Conservation (phyloP, 1,139 yeast species). For the Wickerhamiella pararugosa region DNA sequence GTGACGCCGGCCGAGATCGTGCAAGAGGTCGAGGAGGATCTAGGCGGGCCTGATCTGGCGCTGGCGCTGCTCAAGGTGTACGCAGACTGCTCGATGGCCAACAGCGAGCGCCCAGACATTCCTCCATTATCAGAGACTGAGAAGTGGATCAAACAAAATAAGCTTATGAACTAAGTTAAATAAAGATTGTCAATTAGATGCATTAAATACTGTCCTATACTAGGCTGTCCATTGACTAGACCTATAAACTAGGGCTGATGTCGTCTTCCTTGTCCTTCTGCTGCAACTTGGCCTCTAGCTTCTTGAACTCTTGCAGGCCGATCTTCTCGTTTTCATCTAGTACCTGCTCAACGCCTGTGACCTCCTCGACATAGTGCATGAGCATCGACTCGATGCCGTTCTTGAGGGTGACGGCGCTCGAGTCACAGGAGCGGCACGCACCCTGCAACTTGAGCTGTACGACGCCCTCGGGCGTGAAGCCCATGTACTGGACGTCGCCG, state of each 20-base stretch:
- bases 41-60: background rate
- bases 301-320: slow-evolving; percentile 57
- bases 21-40: slow-evolving; percentile 1
- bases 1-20: slow-evolving; percentile 1
- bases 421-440: slow-evolving; percentile 68
- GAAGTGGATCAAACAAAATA: background rate
- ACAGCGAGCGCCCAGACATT: background rate
- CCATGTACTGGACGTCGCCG: slow-evolving; percentile 61
- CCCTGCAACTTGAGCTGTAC: slow-evolving; percentile 67
- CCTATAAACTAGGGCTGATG: slow-evolving; percentile 17
- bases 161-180: background rate
- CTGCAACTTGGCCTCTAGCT: slow-evolving; percentile 34
- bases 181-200: background rate
- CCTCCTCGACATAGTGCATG: slow-evolving; percentile 74
- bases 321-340: slow-evolving; percentile 43
- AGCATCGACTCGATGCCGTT: slow-evolving; percentile 76
- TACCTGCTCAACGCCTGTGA: slow-evolving; percentile 57
- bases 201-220: background rate
- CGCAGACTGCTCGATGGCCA: slow-evolving; percentile 6
- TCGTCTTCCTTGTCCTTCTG: slow-evolving; percentile 12
- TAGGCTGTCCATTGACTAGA: background rate
- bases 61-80: slow-evolving; percentile 2
- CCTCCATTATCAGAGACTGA: slow-evolving; percentile 17
- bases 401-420: slow-evolving; percentile 62
- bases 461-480: slow-evolving; percentile 51